Evolutionary conservation across 169 alveolate genomes (phyloP), one percentile per base, ranked within the genome.

Genomic region (Cryptosporidium felis): DNA sequence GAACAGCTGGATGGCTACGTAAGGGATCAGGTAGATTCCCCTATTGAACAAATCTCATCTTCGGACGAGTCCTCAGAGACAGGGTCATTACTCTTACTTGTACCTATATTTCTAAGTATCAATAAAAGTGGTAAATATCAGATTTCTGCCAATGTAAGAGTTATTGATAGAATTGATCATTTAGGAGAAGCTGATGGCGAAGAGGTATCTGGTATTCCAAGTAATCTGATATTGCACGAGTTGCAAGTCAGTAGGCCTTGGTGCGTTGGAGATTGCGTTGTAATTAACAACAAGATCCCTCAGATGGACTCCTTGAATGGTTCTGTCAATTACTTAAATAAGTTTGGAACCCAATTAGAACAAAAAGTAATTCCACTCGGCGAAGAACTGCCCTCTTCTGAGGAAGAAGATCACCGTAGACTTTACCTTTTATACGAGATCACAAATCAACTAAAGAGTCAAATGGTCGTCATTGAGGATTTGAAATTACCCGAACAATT

Each of bases 281-380:
- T 10, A 6, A 36, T 74, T 6, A 53, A 49, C 12, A 40, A 59
- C 12, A 36, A 9, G 47, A 36, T 74, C 3, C 85, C 85, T 4
- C 32, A 49, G 56, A 36, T 74, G 67, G 53, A 74, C 28, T 53
- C 85, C 6, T 5, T 74, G n/a, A 32, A 74, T 34, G 85, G 85
- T 1, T 34, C 18, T 34, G 67, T 40, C 26, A 74, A 74, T 36
- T 74, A 74, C 34, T 12, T 74, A 12, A n/a, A 53, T 23, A n/a
- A 4, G 12, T 3, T n/a, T 18, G 41, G 41, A 4, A 41, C 12
- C 10, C 40, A 18, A n/a, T 5, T 74, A 0, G 74, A 74, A 36
- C 34, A 58, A 18, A 49, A 23, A 53, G 26, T 53, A n/a, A 47
- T 46, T 5, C 81, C 81, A 6, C n/a, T 65, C 3, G 14, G 32